Conservation (phyloP, 2,329 filamentous ascomycete genomes). For the Fusarium luffae region DNA sequence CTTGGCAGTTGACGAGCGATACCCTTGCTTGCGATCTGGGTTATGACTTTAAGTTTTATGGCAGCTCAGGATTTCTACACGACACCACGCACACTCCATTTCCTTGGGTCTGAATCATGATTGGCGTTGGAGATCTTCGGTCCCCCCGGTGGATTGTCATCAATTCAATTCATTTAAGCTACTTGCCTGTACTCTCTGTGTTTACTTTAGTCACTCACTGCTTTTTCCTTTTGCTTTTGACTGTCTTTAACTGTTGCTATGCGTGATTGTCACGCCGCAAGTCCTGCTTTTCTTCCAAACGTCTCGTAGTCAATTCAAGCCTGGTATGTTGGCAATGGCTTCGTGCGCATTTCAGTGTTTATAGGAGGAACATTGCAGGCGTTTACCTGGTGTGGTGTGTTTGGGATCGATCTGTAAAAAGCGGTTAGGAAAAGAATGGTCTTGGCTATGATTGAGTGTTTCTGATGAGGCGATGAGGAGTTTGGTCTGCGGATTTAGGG, state of each 20-base stretch:
- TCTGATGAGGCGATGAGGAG: constrained; percentile 40
- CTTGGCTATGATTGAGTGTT: constrained; percentile 31
- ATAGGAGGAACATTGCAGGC: constrained; percentile 9
- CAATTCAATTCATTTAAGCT: constrained; percentile 52
- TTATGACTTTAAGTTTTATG: constrained; percentile 47
- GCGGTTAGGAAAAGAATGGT: constrained; percentile 31
- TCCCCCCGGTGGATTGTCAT: constrained; percentile 51
- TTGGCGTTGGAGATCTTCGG: constrained; percentile 57
- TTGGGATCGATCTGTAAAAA: constrained; percentile 25
- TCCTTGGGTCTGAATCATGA: constrained; percentile 55
- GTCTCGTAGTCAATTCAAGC: constrained; percentile 32
- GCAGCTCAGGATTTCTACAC: constrained; percentile 48
- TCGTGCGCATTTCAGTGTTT: constrained; percentile 7
- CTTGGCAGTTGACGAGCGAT: constrained; percentile 42
- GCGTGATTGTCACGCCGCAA: constrained; percentile 38
- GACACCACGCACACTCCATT: constrained; percentile 48
- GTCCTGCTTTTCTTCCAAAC: constrained; percentile 19
- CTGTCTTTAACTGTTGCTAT: constrained; percentile 37
- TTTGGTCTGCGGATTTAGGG: constrained; percentile 36
- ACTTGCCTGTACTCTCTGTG: constrained; percentile 42
- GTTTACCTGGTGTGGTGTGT: constrained; percentile 13
- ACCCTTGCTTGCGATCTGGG: constrained; percentile 43
- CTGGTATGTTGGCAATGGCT: constrained; percentile 14
- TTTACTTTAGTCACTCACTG: constrained; percentile 44
- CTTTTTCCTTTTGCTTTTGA: constrained; percentile 43